Percentiles rank a stretch among this genome's conserved stretches.
Evolutionary conservation across 2,329 filamentous ascomycete genomes (phyloP).

Genomic region (Phoma sp.): DNA sequence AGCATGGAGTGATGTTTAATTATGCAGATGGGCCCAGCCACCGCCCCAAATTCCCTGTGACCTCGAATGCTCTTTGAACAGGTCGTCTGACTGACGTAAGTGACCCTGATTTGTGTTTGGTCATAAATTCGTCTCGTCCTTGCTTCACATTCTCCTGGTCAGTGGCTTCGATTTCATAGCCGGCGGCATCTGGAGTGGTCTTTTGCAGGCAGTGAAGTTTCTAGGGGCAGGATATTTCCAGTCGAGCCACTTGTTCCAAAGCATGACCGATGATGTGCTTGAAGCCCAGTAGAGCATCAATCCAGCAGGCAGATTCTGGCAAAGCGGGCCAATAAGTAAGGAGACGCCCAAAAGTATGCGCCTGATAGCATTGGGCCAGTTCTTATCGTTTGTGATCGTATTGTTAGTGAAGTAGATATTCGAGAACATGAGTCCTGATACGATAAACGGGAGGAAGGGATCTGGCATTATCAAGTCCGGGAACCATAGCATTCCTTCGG

Average conservation of each 20-base stretch:
- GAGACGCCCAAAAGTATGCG: constrained; percentile 38
- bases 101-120: too few relatives aligned
- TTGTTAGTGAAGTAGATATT: constrained; percentile 52
- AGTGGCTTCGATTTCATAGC: constrained; percentile 4
- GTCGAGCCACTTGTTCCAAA: constrained; percentile 46
- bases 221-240: constrained; percentile 36
- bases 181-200: constrained; percentile 36
- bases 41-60: too few relatives aligned
- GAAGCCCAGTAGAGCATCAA: constrained; percentile 53
- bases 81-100: too few relatives aligned
- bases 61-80: too few relatives aligned
- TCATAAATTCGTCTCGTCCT: too few relatives aligned
- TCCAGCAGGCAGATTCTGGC: constrained; percentile 49
- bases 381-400: constrained; percentile 19
- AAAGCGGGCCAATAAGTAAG: constrained; percentile 42
- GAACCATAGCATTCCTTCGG: constrained; percentile 69
- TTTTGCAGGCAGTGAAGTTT: constrained; percentile 35
- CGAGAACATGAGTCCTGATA: constrained; percentile 58
- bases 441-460: constrained; percentile 59
- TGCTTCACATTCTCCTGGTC: background rate
- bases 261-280: constrained; percentile 44
- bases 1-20: too few relatives aligned
- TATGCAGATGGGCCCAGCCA: too few relatives aligned
- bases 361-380: constrained; percentile 30
- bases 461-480: constrained; percentile 63